Conservation (phyloP, 352 stramenopile genomes). For the Nothophytophthora sp. region DNA sequence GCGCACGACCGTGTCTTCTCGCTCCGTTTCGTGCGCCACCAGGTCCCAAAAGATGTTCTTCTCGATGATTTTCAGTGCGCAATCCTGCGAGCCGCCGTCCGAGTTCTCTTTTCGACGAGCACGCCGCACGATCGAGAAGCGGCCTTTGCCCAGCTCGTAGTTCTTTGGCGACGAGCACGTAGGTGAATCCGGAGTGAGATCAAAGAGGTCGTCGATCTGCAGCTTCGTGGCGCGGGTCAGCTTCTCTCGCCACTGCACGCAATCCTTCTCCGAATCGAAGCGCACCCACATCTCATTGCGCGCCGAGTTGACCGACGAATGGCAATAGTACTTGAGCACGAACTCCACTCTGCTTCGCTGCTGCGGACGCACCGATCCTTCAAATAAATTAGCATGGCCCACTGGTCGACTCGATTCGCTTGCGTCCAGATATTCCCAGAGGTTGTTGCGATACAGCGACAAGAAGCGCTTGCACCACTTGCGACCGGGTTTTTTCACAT, state of each 20-base stretch:
- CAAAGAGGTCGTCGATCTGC: constrained; percentile 70
- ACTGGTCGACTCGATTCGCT: constrained; percentile 59
- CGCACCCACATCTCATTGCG: constrained; percentile 68
- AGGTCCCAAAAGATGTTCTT: constrained; percentile 90
- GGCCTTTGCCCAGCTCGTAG: constrained; percentile 81
- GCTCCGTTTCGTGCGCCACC: constrained; percentile 87
- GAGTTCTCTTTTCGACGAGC: constrained; percentile 36
- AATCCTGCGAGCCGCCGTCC: constrained; percentile 42
- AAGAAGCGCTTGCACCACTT: constrained; percentile 76
- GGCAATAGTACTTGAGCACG: constrained; percentile 57
- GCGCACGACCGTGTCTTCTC: constrained; percentile 82
- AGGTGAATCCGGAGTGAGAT: constrained; percentile 51
- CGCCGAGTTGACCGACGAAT: constrained; percentile 44
- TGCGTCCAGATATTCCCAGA: constrained; percentile 80
- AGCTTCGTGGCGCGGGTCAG: constrained; percentile 40
- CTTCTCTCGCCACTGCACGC: constrained; percentile 38
- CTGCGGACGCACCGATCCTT: constrained; percentile 57
- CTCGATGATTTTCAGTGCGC: constrained; percentile 94
- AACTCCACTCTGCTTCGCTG: constrained; percentile 56
- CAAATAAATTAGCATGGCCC: constrained; percentile 74
- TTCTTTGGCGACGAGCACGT: constrained; percentile 35
- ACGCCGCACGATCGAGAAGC: constrained; percentile 74
- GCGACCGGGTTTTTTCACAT: constrained; percentile 60
- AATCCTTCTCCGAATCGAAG: constrained; percentile 50
- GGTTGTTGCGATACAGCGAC: constrained; percentile 68